Base-by-base conservation (phyloP, 257 asterid species). In the Solanum etuberosum region DNA sequence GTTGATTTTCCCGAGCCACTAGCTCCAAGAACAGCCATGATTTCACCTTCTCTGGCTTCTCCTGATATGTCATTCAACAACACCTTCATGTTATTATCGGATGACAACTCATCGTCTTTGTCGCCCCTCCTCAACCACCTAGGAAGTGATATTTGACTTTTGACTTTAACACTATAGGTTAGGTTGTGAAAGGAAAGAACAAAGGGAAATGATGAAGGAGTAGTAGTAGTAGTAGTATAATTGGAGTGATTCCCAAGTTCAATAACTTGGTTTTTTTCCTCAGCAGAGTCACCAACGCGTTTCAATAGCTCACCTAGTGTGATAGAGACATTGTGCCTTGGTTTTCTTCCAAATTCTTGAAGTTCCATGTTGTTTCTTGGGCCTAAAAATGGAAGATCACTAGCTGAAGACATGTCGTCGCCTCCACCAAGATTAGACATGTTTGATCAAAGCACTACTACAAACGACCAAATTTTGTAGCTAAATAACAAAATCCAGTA, bases 241-340 rank as follows among this genome's bases (percentile, higher is more conserved):
- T 87, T 61, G 32, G 54, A 86, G 18, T 48, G 83, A 31, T 73
- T 84, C 40, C 87, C 86, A 32, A 88, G 37, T 9, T 90, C 83
- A 46, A 86, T 40, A 38, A 61, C 61, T 32, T 71, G 32, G 57
- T 32, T 63, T 67, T 40, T 27, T 84, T 84, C 85, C 12, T 34
- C 83, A n/a, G 87, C 59, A 34, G 92, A 89, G 86, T 92, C 93
- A 0, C 93, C 98, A 4, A 92, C 91, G 35, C 67, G 90, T 42
- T 90, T 92, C 86, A 96, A 46, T 59, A 96, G 94, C 91, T 96
- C 98, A 25, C 92, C 94, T 2, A 94, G 97, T 6, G 98, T 92
- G 71, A 87, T 82, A 20, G 98, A 94, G 35, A 57, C 46, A 61
- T 59, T 89, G 9, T 91, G 96, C 5, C 83, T 90, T 5, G 95